Percentiles rank a stretch among this genome's conserved stretches.
Evolutionary conservation across 1,284 basidiomycete species (phyloP).

Genomic region (Ustilago loliicola): DNA sequence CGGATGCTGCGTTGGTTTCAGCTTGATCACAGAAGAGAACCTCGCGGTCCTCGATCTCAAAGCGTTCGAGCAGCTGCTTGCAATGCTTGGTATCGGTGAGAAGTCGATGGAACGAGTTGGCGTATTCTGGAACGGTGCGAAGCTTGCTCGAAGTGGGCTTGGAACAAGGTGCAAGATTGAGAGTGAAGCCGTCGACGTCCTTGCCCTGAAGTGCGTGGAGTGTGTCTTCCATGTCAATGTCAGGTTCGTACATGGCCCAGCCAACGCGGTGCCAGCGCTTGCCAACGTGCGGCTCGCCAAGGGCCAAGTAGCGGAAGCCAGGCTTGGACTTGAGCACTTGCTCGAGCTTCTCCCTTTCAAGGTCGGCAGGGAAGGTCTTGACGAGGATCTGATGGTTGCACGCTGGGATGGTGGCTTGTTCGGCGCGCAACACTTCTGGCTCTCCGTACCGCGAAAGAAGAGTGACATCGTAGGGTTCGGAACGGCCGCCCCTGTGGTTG

Average conservation of each 20-base stretch:
- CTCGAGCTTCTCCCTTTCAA: slow-evolving; percentile 54
- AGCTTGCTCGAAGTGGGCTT: slow-evolving; percentile 60
- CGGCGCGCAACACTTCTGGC: slow-evolving; percentile 32
- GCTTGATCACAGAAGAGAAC: slow-evolving; percentile 40
- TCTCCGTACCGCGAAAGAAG: slow-evolving; percentile 51
- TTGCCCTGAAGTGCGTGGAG: slow-evolving; percentile 53
- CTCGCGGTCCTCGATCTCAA: slow-evolving; percentile 59
- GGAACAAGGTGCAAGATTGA: slow-evolving; percentile 58
- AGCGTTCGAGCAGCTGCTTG: slow-evolving; percentile 45
- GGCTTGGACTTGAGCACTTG: slow-evolving; percentile 47
- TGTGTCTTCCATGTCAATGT: slow-evolving; percentile 54
- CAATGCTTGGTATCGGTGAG: slow-evolving; percentile 58
- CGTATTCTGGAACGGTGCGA: slow-evolving; percentile 57
- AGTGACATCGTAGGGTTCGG: slow-evolving; percentile 36
- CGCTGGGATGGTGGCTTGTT: slow-evolving; percentile 55
- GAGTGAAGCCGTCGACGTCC: slow-evolving; percentile 52
- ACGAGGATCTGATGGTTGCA: slow-evolving; percentile 60
- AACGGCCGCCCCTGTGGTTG: slow-evolving; percentile 30
- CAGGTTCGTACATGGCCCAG: slow-evolving; percentile 63
- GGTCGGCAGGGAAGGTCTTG: slow-evolving; percentile 56
- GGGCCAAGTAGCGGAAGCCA: slow-evolving; percentile 63
- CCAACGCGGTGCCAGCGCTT: slow-evolving; percentile 61
- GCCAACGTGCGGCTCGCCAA: slow-evolving; percentile 62
- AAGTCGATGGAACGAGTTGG: slow-evolving; percentile 58
- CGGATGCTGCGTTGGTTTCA: slow-evolving; percentile 14